Evolutionary conservation across 2,329 filamentous ascomycete genomes (phyloP).

Genomic region (Paraconiothyrium brasiliense): DNA sequence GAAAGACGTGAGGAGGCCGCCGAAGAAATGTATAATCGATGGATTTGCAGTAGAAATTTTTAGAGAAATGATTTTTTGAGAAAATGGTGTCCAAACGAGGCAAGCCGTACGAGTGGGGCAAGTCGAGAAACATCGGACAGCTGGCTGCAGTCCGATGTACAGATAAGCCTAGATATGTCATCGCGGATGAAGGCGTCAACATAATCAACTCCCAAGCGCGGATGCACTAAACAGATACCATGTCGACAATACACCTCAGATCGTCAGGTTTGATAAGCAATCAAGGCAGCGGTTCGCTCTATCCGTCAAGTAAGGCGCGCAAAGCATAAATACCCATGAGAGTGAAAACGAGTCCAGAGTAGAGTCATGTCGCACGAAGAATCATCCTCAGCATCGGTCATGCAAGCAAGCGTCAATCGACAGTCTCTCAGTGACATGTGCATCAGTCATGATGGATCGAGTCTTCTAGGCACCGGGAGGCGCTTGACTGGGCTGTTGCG

Average conservation of each 20-base stretch:
- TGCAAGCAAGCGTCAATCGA: conserved; percentile 51
- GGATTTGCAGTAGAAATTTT: neutral
- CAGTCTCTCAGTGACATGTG: conserved; percentile 46
- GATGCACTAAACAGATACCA: neutral
- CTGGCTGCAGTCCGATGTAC: neutral
- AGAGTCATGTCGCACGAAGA: conserved; percentile 38
- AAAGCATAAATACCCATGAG: conserved; percentile 17
- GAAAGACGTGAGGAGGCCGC: neutral
- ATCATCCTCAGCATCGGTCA: conserved; percentile 41
- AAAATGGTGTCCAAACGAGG: neutral
- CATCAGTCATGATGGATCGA: conserved; percentile 44
- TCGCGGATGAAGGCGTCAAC: neutral
- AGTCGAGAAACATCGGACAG: neutral
- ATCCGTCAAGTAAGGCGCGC: conserved; percentile 4
- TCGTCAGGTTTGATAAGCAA: neutral
- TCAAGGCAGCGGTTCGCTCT: neutral
- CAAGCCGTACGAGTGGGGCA: neutral
- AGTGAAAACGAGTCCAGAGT: conserved; percentile 1
- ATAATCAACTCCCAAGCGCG: neutral
- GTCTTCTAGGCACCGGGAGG: conserved; percentile 48
- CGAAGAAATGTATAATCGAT: neutral
- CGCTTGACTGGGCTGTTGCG: conserved; percentile 36
- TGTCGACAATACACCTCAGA: neutral
- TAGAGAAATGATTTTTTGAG: neutral
- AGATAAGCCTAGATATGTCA: neutral